Conservation (phyloP, 2,329 filamentous ascomycete species). For the Colletotrichum aenigma region DNA sequence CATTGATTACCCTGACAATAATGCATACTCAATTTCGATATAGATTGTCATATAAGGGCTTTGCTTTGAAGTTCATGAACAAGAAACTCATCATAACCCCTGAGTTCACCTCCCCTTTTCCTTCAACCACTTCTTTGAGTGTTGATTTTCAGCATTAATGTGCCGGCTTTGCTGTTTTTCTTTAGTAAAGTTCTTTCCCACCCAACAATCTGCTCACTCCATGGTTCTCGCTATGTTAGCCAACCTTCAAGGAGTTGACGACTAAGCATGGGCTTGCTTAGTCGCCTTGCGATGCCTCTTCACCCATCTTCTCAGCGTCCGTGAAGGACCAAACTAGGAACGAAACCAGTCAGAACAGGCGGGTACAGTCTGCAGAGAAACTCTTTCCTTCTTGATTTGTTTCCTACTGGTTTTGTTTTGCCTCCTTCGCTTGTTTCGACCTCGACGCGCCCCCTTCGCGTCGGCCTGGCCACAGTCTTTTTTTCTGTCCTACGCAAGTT, state of each 20-base stretch:
- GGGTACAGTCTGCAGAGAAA: not conserved
- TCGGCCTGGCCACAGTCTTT: not conserved
- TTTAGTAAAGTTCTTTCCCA: not conserved
- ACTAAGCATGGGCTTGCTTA: not conserved
- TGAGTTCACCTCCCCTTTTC: not conserved
- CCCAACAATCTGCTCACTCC: not conserved
- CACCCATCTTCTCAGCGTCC: not conserved
- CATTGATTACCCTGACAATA: not conserved
- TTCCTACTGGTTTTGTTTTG: not conserved
- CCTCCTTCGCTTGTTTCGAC: not conserved
- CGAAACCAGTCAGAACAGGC: not conserved
- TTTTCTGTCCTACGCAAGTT: not conserved
- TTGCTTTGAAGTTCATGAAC: not conserved
- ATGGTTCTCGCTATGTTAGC: not conserved
- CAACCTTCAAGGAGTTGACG: not conserved
- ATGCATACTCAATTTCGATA: rapidly evolving
- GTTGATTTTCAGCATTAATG: rapidly evolving
- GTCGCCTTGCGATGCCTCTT: not conserved
- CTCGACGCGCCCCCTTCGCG: not conserved
- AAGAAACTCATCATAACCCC: not conserved
- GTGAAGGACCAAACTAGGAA: not conserved
- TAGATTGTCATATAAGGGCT: not conserved
- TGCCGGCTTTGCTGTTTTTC: not conserved
- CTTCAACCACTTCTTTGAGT: not conserved
- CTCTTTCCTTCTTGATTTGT: not conserved